These are phyloP conservation scores for Colletotrichum godetiae DNA, from an alignment of 2,329 filamentous ascomycete species.

Conservation along the genomic window DNA sequence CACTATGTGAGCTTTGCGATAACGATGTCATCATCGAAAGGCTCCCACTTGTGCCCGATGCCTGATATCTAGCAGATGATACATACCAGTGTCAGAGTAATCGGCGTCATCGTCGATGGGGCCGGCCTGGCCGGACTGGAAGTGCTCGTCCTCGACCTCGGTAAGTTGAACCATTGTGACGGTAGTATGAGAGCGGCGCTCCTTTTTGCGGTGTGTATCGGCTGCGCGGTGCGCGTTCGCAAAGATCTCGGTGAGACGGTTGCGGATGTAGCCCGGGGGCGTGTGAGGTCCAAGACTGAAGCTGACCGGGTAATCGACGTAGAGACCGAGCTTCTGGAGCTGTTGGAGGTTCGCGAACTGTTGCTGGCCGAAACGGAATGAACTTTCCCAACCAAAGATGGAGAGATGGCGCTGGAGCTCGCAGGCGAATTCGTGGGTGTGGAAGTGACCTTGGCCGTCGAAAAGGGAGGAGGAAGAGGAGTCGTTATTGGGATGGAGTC, in stretches of 20 bases:
- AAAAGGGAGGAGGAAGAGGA: background rate
- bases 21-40: background rate
- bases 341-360: constrained; percentile 13
- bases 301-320: constrained; percentile 13
- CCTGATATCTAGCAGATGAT: background rate
- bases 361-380: constrained; percentile 15
- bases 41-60: background rate
- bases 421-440: constrained; percentile 13
- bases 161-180: constrained; percentile 92
- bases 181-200: constrained; percentile 7
- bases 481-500: constrained; percentile 19
- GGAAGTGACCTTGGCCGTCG: constrained; percentile 13
- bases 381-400: constrained; percentile 17
- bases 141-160: constrained; percentile 97
- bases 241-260: constrained; percentile 12
- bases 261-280: constrained; percentile 9
- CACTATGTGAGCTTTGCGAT: background rate
- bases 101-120: constrained; percentile 89
- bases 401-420: constrained; percentile 17
- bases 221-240: background rate
- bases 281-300: constrained; percentile 22
- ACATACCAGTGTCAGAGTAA: constrained; percentile 90
- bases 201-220: background rate
- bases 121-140: constrained; percentile 76
- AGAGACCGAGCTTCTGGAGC: constrained; percentile 22